Evolutionary conservation across 2,329 filamentous ascomycete species (phyloP), one percentile per base, ranked within the genome.

Genomic region (Pyrenochaeta sp.): DNA sequence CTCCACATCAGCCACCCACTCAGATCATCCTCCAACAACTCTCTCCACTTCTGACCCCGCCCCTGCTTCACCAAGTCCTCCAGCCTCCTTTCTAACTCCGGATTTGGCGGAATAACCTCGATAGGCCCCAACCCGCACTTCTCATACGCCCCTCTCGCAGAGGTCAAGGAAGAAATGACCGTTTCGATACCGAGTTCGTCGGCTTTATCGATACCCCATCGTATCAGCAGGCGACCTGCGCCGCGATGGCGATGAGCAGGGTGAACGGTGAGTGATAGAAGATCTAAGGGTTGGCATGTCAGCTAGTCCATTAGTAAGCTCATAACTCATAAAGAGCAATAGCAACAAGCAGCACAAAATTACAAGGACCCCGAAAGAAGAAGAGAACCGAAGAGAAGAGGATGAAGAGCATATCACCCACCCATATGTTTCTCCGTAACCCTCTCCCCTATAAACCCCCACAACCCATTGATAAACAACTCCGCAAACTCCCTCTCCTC

Each of bases 141-240:
- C 39, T 66, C 66, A 39, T 71, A 71, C n/a, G 63, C 65, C 0
- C 59, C 62, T n/a, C 50, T 36, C 3, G 67, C 67, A 22, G 59
- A 65, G 2, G 44, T 43, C 15, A 69, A 43, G 10, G 66, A 67
- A 39, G 58, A 64, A 5, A 69, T 50, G 1, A 66, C 66, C 13
- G 61, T 67, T 32, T 68, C 66, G 22, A 71, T 60, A 2, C 61
- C 72, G 28, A 77, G 59, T n/a, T 69, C 68, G 50, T 78, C 75
- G 1, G 57, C 77, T n/a, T 78, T 71, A 1, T 69, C 65, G 3
- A 68, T 75, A 5, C 79, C 78, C 71, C 76, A 80, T 22, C 73
- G 67, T 28, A 80, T 64, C 34, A 80, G 65, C 47, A 77, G 68
- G 3, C 71, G 57, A 5, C 74, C 78, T 5, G 69, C 69, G 2